Evolutionary conservation across 495 filamentous ascomycete genomes (phyloP), one percentile per base, ranked within the genome.

Genomic region (Penicillium antarcticum): DNA sequence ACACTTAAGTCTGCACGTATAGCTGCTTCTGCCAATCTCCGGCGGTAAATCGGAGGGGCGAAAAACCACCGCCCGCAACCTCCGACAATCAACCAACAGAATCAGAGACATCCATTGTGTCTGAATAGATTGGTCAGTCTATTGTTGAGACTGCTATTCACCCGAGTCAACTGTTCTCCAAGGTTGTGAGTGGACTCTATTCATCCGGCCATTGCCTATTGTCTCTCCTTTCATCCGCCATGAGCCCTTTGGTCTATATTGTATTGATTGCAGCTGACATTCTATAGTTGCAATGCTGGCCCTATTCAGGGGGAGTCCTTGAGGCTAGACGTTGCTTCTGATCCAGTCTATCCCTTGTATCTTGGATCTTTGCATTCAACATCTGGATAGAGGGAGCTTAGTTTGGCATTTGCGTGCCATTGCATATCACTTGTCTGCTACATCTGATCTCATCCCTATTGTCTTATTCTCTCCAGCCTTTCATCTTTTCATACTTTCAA

Each of bases 41-140:
- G 60, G 60, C 60, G 61, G 61, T 58, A 58, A 63, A 50, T 58
- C 61, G 55, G 53, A 43, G 3, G 41, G 40, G 55, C 54, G 58
- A 60, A 64, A 64, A 63, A 60, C 56, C 53, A 52, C 57, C 51
- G 52, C 57, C 60, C 47, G 48, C 51, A 44, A 35, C 40, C 43
- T 45, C 38, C 42, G 39, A 26, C 32, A 13, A 23, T 32, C 19
- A 23, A 4, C 21, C 21, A 23, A 7, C 5, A 29, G 26, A 29
- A 29, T 9, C 26, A 29, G 21, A 23, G 26, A 29, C 26, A 7
- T 29, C 26, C 26, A 29, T 29, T 29, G 26, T 9, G 26, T 9
- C 5, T 2, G 21, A 2, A 23, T 23, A 23, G 21, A 23, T 23
- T 23, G 21, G 9, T 6, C 8, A 8, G 26, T 29, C 8, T 29